Base-by-base conservation (phyloP, 108 stramenopile genomes). In the Aureococcus anophagefferens region DNA sequence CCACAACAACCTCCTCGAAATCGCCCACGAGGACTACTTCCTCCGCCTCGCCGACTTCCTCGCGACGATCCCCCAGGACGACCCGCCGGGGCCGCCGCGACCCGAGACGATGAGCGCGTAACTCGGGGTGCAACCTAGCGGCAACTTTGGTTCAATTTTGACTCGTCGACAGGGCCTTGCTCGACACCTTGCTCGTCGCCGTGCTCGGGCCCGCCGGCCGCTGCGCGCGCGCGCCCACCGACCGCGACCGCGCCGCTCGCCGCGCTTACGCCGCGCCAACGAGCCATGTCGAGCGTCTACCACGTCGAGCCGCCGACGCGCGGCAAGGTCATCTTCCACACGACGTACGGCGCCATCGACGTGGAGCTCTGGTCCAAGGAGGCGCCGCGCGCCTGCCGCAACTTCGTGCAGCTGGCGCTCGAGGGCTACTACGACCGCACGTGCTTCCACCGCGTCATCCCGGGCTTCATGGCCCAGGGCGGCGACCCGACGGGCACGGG, bases 331-430 rank as follows among this genome's bases (percentile, higher is more conserved):
- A 75, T 95, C 14, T 75, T 97, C 34, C 85, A 93, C 63, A 97
- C 96, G n/a, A 89, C 94, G 21, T 83, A 85, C 71, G 96, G 96
- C 28, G 91, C 93, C 34, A 74, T 97, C 35, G 94, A 95, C 37
- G 81, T 97, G 30, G 79, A 92, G 46, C 74, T 97, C 35, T 97
- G 90, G 90, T 85, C 88, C 67, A 89, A 88, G 68, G 96, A 97
- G 74, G 92, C 91, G 62, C 94, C 94, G 30, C 72, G 79, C 40
- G 90, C 94, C 16, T 91, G 90, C 30, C 77, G 88, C 32, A 87
- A 87, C 69, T 97, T 97, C 74, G 65, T 97, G 30, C 94, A 94
- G 81, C 81, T 96, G 18, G 92, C 91, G 64, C 67, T 94, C 63
- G 96, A 95, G 65, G 92, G 94, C 18, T 92, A 80, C 69, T 94